Evolutionary conservation across 306 rosid species (phyloP).

Genomic region (Trifolium repens): DNA sequence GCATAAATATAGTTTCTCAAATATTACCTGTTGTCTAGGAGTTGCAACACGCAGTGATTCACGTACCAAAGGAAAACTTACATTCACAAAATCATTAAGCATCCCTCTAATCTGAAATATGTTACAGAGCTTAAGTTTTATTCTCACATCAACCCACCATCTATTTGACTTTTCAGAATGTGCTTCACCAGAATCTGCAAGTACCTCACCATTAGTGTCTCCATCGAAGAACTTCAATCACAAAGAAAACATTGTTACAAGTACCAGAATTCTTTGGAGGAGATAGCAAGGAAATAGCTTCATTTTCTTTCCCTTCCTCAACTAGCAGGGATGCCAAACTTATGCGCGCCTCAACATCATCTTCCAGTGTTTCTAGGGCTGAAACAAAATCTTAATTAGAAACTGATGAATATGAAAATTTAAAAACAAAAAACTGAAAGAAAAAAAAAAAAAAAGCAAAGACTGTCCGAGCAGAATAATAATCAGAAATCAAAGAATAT

Average conservation of each 20-base stretch:
- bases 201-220: conserved; percentile 29
- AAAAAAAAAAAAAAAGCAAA: background rate
- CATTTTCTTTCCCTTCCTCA: conserved; percentile 78
- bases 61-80: conserved; percentile 52
- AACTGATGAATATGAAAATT: conserved; percentile 24
- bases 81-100: conserved; percentile 54
- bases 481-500: conserved; percentile 31
- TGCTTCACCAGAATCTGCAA: conserved; percentile 61
- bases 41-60: conserved; percentile 49
- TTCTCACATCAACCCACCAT: conserved; percentile 74
- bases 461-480: conserved; percentile 18
- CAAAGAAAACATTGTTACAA: conserved; percentile 33
- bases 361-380: conserved; percentile 67
- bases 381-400: conserved; percentile 47
- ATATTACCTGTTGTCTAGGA: conserved; percentile 49
- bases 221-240: conserved; percentile 27
- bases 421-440: background rate
- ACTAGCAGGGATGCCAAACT: conserved; percentile 84
- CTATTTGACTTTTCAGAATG: conserved; percentile 58
- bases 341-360: conserved; percentile 74
- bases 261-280: conserved; percentile 68
- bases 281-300: conserved; percentile 76
- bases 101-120: conserved; percentile 52
- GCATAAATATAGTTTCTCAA: conserved; percentile 11
- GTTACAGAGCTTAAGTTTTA: conserved; percentile 54